A percentile compares a stretch with the other conserved stretches of the same genome.
Evolutionary conservation across 257 asterid genomes (phyloP).

Genomic region (Gentiana dahurica): DNA sequence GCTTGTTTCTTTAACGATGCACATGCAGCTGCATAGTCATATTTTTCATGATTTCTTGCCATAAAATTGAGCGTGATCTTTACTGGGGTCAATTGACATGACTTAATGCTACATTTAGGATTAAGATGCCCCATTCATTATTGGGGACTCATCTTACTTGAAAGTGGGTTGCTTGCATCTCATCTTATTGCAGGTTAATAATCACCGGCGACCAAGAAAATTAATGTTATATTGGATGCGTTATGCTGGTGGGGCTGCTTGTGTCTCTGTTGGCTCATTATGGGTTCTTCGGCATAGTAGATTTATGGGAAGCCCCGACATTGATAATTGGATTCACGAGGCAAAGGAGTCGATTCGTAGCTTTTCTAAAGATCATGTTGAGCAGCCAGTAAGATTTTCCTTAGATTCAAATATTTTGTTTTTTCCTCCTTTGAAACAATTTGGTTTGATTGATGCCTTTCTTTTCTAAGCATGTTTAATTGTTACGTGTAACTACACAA

Average conservation of each 20-base stretch:
- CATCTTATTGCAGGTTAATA: conserved; percentile 52
- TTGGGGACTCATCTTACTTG: too few relatives aligned
- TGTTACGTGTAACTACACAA: too few relatives aligned
- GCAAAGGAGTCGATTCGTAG: conserved; percentile 65
- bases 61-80: too few relatives aligned
- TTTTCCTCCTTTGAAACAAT: too few relatives aligned
- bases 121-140: too few relatives aligned
- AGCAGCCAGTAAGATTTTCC: conserved; percentile 77
- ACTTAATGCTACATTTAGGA: too few relatives aligned
- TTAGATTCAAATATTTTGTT: not conserved
- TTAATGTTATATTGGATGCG: conserved; percentile 77
- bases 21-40: too few relatives aligned
- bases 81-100: too few relatives aligned
- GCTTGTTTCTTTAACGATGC: too few relatives aligned
- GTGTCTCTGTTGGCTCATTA: conserved; percentile 69
- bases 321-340: conserved; percentile 88
- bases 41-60: too few relatives aligned
- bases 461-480: too few relatives aligned
- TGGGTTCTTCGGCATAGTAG: conserved; percentile 97
- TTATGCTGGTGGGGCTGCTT: conserved; percentile 71
- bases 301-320: conserved; percentile 94
- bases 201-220: conserved; percentile 69
- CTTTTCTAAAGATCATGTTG: conserved; percentile 98
- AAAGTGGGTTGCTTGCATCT: conserved; percentile 5
- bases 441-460: too few relatives aligned